A percentile compares a stretch with the other conserved stretches of the same genome.
Conservation (phyloP, 106 monocot genomes). For the Platanthera guangdongensis region DNA sequence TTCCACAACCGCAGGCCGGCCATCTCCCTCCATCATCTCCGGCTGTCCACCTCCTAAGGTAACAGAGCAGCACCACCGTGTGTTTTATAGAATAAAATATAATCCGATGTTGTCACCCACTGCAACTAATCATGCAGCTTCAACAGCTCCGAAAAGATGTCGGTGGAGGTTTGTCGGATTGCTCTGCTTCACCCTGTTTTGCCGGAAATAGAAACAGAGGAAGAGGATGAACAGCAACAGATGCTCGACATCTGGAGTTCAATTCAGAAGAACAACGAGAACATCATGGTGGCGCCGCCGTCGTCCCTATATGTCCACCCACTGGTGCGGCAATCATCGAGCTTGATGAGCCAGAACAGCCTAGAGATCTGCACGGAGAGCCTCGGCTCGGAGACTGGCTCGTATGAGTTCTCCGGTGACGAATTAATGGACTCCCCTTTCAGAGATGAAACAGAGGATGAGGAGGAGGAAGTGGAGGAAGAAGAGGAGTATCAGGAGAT, state of each 20-base stretch:
- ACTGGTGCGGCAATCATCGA: constrained; percentile 33
- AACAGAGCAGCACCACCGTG: neutral
- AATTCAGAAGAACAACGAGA: constrained; percentile 37
- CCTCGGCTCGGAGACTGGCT: constrained; percentile 90
- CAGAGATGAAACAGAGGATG: neutral
- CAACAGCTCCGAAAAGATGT: neutral
- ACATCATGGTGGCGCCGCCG: neutral
- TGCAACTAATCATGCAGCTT: neutral
- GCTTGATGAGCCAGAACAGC: constrained; percentile 76
- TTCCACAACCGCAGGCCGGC: neutral
- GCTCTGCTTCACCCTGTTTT: neutral
- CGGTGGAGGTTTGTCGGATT: neutral
- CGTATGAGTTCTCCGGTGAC: constrained; percentile 41
- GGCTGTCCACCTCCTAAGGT: neutral
- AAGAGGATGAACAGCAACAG: constrained; percentile 4
- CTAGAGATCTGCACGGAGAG: constrained; percentile 85
- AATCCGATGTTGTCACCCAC: neutral
- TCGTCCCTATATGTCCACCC: constrained; percentile 57
- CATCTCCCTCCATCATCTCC: neutral
- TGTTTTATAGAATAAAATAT: neutral
- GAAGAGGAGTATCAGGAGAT: neutral
- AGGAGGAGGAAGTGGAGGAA: neutral
- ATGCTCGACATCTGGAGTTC: constrained; percentile 53
- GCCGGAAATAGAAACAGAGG: neutral
- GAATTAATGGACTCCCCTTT: constrained; percentile 9